Percentiles rank a stretch among this genome's conserved stretches.
phyloP scores from a whole-genome alignment of 108 stramenopile species.

The Stephanodiscus minutulus region DNA sequence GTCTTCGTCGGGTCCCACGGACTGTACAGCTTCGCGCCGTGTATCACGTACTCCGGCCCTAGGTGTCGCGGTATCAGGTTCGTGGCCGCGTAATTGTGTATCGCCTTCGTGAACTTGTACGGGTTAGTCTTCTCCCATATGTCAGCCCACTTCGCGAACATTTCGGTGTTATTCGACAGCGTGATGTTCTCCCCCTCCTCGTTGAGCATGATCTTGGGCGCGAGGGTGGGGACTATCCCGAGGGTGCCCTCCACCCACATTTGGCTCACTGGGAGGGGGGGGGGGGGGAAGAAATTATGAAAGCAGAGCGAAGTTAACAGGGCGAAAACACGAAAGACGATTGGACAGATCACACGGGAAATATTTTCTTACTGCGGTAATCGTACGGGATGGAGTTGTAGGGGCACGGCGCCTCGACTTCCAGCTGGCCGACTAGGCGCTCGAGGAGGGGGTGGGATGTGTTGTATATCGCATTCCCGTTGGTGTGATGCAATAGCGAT shows the following conservation, averaged over 20 bases:
- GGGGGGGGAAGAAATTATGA: too few species aligned
- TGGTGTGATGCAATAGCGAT: constrained; percentile 65
- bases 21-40: constrained; percentile 67
- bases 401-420: constrained; percentile 64
- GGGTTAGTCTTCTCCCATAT: constrained; percentile 52
- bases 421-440: constrained; percentile 64
- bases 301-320: too few species aligned
- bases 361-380: constrained; percentile 42
- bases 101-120: constrained; percentile 61
- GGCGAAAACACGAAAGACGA: neutral
- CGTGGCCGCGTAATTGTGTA: constrained; percentile 75
- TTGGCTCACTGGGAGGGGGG: constrained; percentile 49
- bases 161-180: constrained; percentile 54
- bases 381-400: constrained; percentile 76
- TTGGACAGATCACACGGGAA: neutral
- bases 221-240: constrained; percentile 52
- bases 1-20: constrained; percentile 65
- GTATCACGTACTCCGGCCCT: constrained; percentile 67
- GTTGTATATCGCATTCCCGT: constrained; percentile 79
- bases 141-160: constrained; percentile 62
- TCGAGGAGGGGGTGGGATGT: constrained; percentile 64
- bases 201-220: constrained; percentile 67
- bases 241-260: constrained; percentile 71
- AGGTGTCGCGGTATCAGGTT: constrained; percentile 70
- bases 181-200: constrained; percentile 71